These are phyloP conservation scores for Globisporangium parvum DNA, from an alignment of 352 stramenopile species.

Conservation along the genomic window DNA sequence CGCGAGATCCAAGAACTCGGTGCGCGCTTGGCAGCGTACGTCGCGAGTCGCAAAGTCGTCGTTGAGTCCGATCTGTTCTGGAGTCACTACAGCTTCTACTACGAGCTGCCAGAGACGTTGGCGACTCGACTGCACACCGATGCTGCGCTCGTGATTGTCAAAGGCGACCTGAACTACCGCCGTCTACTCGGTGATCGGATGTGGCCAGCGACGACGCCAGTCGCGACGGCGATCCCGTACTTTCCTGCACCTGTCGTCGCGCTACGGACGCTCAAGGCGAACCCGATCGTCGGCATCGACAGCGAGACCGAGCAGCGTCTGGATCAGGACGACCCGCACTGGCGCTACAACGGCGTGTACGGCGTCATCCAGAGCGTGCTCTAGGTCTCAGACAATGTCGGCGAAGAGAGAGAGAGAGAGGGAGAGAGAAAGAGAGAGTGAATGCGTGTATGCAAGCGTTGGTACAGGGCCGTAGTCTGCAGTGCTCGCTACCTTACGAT, in stretches of 20 bases:
- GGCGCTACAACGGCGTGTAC: constrained; percentile 61
- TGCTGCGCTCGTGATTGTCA: constrained; percentile 90
- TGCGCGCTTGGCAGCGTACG: constrained; percentile 28
- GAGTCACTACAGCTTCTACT: constrained; percentile 75
- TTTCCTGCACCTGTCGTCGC: constrained; percentile 62
- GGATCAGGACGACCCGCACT: constrained; percentile 47
- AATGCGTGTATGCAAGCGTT: too few species aligned
- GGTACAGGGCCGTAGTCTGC: not conserved
- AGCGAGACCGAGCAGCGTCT: constrained; percentile 31
- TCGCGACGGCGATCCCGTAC: constrained; percentile 81
- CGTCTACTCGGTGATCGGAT: constrained; percentile 90
- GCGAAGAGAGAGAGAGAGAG: not conserved
- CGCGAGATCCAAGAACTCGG: constrained; percentile 42
- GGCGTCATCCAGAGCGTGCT: constrained; percentile 67
- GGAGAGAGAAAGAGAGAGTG: too few species aligned
- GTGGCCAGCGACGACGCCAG: constrained; percentile 82
- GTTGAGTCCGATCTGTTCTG: constrained; percentile 38
- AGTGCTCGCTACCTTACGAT: not conserved
- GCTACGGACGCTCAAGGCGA: constrained; percentile 72
- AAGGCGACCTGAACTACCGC: constrained; percentile 98
- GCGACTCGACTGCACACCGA: constrained; percentile 20
- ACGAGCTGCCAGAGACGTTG: constrained; percentile 44
- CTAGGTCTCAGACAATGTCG: not conserved
- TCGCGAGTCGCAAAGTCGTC: constrained; percentile 21
- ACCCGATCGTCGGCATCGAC: constrained; percentile 52